Base-by-base conservation (phyloP, 1,284 basidiomycete species). In the Fomitopsis pinicola region DNA sequence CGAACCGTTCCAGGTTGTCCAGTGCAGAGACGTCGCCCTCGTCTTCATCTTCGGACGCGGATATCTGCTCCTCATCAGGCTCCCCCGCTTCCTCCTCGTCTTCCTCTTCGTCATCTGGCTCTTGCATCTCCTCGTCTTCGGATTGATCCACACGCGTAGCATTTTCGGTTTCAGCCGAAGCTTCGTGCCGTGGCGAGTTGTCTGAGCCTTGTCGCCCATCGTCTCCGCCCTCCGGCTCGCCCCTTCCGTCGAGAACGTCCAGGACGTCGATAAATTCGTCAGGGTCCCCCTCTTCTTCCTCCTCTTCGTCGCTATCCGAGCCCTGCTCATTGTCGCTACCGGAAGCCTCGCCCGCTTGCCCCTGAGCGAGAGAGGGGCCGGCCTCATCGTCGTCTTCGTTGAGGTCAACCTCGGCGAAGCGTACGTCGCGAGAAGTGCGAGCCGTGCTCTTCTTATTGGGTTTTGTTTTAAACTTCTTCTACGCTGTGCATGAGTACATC, bases 1-100 rank as follows among this genome's bases (percentile, higher is more conserved):
- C 85, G 66, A 94, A 92, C 7, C 75, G 78, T 63, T 88, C 85
- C 2, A 96, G 84, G 42, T 84, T 81, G 42, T 86, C 82, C 5
- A 94, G 77, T 1, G 86, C 88, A 55, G 81, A 82, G 5, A 82
- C 80, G 22, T 64, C 60, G 10, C 79, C 80, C 19, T 83, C 86
- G 28, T 84, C 85, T 56, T 88, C 87, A 17, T 80, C 80, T 44
- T 89, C 84, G 0, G 86, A 87, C 5, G 81, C 77, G 38, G 81
- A 78, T 61, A 85, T 79, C 28, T 40, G 38, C 38, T 62, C 60
- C 2, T 61, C 72, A 26, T 78, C 75, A 19, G 76, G 74, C 3
- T 79, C 78, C 17, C 81, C 78, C 4, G 77, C 74, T 8, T 73
- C 75, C 7, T 75, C 72, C 26, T 72, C 72, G 1, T 75, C 73